phyloP scores from a whole-genome alignment of 2,329 filamentous ascomycete species.

The Neonectria punicea region DNA sequence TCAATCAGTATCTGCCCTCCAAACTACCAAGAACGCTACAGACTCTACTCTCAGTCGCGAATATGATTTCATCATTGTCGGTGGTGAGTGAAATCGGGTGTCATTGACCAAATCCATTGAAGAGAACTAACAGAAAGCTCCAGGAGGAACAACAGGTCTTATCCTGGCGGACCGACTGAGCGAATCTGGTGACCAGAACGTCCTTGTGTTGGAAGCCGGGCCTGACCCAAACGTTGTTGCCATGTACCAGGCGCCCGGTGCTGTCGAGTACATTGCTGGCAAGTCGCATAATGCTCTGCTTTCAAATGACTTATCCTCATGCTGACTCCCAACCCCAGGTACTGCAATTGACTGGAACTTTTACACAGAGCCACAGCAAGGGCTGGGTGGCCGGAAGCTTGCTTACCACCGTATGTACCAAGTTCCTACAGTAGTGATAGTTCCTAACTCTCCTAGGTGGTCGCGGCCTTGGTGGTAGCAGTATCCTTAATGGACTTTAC shows the following conservation, averaged over 20 bases:
- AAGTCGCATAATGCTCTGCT: not conserved
- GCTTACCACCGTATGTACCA: slow-evolving; percentile 1
- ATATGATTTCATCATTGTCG: slow-evolving; percentile 12
- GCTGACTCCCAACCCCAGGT: not conserved
- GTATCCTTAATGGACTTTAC: not conserved
- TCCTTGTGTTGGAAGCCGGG: slow-evolving; percentile 4
- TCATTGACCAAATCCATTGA: not conserved
- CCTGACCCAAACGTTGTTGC: slow-evolving; percentile 8
- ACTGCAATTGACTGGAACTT: slow-evolving; percentile 13
- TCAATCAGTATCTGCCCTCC: not conserved
- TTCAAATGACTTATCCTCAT: not conserved
- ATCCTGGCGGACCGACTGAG: slow-evolving; percentile 2
- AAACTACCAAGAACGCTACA: not conserved
- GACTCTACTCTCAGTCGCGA: not conserved
- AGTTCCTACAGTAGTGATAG: not conserved
- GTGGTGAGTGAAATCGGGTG: not conserved
- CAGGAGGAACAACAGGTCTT: slow-evolving; percentile 8
- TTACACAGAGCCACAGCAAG: slow-evolving; percentile 6
- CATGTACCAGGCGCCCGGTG: not conserved
- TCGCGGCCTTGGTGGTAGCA: not conserved
- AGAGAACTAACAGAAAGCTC: not conserved
- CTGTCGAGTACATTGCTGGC: not conserved
- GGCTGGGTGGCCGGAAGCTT: slow-evolving; percentile 3
- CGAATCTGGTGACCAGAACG: slow-evolving; percentile 5
- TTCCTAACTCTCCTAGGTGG: not conserved